Evolutionary conservation across 2,329 filamentous ascomycete genomes (phyloP), one percentile per base, ranked within the genome.

Genomic region (Penicillium corylophilum): DNA sequence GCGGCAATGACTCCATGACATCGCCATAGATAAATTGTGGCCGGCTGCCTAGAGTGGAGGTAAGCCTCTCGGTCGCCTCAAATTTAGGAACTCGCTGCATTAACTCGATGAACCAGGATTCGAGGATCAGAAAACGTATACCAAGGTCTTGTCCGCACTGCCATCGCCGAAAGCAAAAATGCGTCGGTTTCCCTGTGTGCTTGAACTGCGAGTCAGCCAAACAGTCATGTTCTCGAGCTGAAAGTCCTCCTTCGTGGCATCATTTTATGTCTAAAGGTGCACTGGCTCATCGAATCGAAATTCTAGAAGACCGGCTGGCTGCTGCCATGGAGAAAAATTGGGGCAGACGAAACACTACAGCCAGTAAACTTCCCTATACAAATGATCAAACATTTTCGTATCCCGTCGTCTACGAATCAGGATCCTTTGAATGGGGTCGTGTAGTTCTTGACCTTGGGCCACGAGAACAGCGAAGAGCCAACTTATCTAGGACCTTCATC

Each of bases 221-320:
- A 15, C 54, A 59, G 31, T 46, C 56, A 0, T 63, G 62, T 22
- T 40, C 55, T 3, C 60, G 62, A 5, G 52, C 56, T 8, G 59
- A 63, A 15, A 54, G 41, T 5, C 45, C 57, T 1, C 54, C 59
- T 2, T 62, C 56, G 16, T 64, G 61, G 62, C 62, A 64, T 20
- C 61, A 64, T 50, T 59, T 52, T 15, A 64, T 64, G 62, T 63
- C 60, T 9, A 63, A 64, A 36, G 59, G 56, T 1, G 57, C 60
- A 2, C 28, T 63, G n/a, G 62, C 45, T 4, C 57, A 55, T 29
- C 50, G 57, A 15, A 64, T 64, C 9, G 60, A 63, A 33, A 26
- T 48, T 5, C 50, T 64, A 0, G 60, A 64, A 46, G 50, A 50
- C 1, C 57, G 59, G 31, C 42, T 63, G 12, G 53, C 59, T 4